Conservation (phyloP, 495 filamentous ascomycete genomes). For the Penicillium angulare region DNA sequence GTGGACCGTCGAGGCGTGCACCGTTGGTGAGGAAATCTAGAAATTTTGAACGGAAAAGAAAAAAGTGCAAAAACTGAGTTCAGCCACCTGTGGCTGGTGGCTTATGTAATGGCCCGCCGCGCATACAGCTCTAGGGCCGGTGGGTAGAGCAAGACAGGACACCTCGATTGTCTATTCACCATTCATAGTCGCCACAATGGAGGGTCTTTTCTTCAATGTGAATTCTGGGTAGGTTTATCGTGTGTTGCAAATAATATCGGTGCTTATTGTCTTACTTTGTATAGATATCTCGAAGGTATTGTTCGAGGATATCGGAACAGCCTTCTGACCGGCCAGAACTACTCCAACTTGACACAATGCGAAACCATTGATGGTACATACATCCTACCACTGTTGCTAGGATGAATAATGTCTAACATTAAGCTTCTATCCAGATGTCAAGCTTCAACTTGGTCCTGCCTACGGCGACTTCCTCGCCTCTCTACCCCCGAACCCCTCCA, state of each 20-base stretch:
- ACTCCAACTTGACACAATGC: constrained; percentile 96
- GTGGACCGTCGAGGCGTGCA: constrained; percentile 25
- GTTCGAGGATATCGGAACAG: constrained; percentile 95
- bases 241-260: constrained; percentile 1
- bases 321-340: constrained; percentile 87
- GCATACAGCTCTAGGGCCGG: constrained; percentile 7
- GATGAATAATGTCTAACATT: constrained; percentile 1
- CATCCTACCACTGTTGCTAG: background rate
- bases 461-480: constrained; percentile 97
- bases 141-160: constrained; percentile 7
- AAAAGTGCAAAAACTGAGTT: constrained; percentile 28
- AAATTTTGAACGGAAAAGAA: constrained; percentile 31
- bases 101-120: constrained; percentile 21
- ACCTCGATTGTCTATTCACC: constrained; percentile 13
- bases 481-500: constrained; percentile 95
- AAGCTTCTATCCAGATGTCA: constrained; percentile 67
- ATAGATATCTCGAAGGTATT: constrained; percentile 92
- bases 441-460: constrained; percentile 91
- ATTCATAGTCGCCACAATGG: constrained; percentile 58
- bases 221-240: constrained; percentile 71
- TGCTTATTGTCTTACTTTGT: constrained; percentile 18
- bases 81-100: constrained; percentile 31
- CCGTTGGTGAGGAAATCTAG: constrained; percentile 28
- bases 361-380: constrained; percentile 90
- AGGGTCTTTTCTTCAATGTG: constrained; percentile 94